Evolutionary conservation across 768 basidiomycete species (phyloP).

Genomic region (Calocera viscosa): DNA sequence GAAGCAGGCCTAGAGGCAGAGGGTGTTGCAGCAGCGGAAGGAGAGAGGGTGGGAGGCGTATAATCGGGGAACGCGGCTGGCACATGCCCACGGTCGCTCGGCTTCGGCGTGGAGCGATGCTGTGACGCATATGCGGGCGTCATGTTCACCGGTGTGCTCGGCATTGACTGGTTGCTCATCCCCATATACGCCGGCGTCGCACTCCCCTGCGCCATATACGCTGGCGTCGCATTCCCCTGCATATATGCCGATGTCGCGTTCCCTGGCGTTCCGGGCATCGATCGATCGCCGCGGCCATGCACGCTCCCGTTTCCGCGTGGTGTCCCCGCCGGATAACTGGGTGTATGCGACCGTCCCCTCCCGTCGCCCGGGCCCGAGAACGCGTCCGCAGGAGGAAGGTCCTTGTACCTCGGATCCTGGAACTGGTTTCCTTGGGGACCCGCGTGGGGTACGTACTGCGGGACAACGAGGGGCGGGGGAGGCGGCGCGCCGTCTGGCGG

Average conservation of each 20-base stretch:
- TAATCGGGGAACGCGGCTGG: not conserved
- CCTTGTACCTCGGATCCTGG: not conserved
- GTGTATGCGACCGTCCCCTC: not conserved
- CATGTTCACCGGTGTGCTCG: not conserved
- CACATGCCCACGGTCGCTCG: not conserved
- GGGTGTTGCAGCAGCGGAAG: not conserved
- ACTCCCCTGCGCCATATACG: not conserved
- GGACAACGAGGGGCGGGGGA: not conserved
- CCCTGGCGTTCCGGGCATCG: no score
- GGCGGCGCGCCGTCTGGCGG: not conserved
- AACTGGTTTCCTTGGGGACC: not conserved
- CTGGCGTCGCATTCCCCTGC: not conserved
- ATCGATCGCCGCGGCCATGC: no score
- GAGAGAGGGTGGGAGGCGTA: not conserved
- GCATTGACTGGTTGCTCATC: not conserved
- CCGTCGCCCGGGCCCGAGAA: not conserved
- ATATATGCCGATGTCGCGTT: no score
- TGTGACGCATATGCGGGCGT: not conserved
- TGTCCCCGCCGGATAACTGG: not conserved
- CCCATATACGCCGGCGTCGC: not conserved
- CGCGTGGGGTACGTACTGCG: not conserved
- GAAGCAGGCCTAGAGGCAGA: not conserved
- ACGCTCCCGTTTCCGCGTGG: no score
- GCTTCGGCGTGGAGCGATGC: not conserved
- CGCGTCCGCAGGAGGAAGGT: not conserved